Conservation (phyloP, 2,329 filamentous ascomycete genomes). For the Penicillium sp. region DNA sequence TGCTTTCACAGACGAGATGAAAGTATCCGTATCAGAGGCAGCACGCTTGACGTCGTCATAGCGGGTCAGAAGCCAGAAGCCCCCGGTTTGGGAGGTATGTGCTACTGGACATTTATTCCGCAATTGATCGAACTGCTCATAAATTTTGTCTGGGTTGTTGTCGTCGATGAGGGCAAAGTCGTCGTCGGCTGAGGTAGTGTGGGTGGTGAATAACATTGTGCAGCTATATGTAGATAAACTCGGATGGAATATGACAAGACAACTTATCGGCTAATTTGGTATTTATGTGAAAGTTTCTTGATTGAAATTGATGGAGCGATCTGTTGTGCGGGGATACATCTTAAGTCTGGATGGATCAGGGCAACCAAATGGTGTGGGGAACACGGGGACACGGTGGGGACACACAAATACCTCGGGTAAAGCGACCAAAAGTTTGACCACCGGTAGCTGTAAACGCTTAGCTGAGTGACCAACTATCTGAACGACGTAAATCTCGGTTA, state of each 20-base stretch:
- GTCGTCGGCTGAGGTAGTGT: neutral
- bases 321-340: neutral
- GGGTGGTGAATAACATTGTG: conserved; percentile 5
- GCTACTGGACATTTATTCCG: conserved; percentile 17
- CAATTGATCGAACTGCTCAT: conserved; percentile 17
- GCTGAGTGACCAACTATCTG: no score
- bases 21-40: conserved; percentile 16
- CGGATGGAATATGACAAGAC: neutral
- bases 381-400: conserved; percentile 3
- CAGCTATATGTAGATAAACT: neutral
- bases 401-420: neutral
- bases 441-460: no score
- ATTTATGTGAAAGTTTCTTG: neutral
- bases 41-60: conserved; percentile 21
- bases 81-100: conserved; percentile 17
- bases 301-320: neutral
- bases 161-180: conserved; percentile 11
- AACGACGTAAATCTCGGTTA: no score
- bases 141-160: conserved; percentile 12
- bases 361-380: neutral
- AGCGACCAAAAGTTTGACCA: neutral
- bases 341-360: neutral
- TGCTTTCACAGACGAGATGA: conserved; percentile 21
- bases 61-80: conserved; percentile 18
- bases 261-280: neutral